Conservation (phyloP, 805 yeast species). For the Ascoidea rubescens region DNA sequence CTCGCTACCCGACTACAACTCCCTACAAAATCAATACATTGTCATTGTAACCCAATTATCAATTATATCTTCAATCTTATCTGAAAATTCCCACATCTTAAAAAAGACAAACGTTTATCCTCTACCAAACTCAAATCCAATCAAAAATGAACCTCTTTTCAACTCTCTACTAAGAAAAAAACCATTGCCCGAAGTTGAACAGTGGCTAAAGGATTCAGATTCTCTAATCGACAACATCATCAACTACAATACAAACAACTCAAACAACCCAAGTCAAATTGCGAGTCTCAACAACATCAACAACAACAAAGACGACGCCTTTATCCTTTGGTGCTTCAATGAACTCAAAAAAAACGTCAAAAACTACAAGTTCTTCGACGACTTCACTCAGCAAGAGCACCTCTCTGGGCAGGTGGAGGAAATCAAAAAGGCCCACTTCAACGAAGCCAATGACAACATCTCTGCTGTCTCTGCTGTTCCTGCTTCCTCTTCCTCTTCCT, state of each 20-base stretch:
- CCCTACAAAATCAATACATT: slow-evolving; percentile 72
- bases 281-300: not conserved
- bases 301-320: slow-evolving; percentile 1
- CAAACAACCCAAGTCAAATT: not conserved
- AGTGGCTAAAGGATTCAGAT: slow-evolving; percentile 51
- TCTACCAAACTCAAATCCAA: slow-evolving; percentile 68
- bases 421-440: slow-evolving; percentile 4
- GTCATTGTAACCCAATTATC: slow-evolving; percentile 72
- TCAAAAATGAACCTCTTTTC: slow-evolving; percentile 68
- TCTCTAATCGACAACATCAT: slow-evolving; percentile 3
- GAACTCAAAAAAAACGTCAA: slow-evolving; percentile 3
- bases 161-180: slow-evolving; percentile 81
- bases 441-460: not conserved
- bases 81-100: slow-evolving; percentile 43
- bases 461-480: not conserved
- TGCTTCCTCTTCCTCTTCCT: slow-evolving; percentile 1
- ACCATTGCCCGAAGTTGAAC: slow-evolving; percentile 78
- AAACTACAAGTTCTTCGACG: slow-evolving; percentile 7
- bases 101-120: slow-evolving; percentile 71
- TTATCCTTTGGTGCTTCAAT: slow-evolving; percentile 6
- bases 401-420: slow-evolving; percentile 1
- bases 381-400: slow-evolving; percentile 4
- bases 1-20: slow-evolving; percentile 34
- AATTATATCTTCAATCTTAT: slow-evolving; percentile 59
- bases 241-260: not conserved